Base-by-base conservation (phyloP, 768 basidiomycete species). In the Coprinellus aureogranulatus region DNA sequence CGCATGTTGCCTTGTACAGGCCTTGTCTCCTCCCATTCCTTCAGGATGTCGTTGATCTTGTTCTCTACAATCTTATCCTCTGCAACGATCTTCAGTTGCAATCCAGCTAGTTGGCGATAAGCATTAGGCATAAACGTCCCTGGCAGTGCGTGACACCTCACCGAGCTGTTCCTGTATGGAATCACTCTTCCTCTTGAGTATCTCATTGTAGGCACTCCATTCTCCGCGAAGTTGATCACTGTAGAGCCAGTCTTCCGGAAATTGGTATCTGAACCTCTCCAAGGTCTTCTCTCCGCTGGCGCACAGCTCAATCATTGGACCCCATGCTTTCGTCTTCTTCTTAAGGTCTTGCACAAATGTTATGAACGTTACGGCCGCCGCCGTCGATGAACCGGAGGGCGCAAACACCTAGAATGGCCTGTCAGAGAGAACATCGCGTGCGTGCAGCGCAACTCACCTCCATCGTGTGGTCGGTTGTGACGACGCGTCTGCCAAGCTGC, bases 331-430 rank as follows among this genome's bases (percentile, higher is more conserved):
- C 55, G 93, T 92, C 79, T 95, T 97, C 69, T 90, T 89, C 78
- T 98, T 98, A 65, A 98, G 83, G 80, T 98, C 97, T 74, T 99
- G 97, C 2, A 99, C 96, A 69, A 98, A 98, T 25, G 97, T 99
- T 74, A 99, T 99, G 74, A 99, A 97, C 1, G 92, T 91, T 63
- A 99, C 97, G 72, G 97, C 94, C 52, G 95, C 94, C 47, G 96
- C 95, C 72, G 97, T 99, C 61, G 96, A 96, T 31, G 92, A 92
- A 68, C 88, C 91, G 70, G 84, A 81, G 72, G 88, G 82, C 75
- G 86, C 83, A 67, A 91, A 85, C 57, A 76, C 82, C 86, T 88
- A 37, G 28, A 14, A n/a, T 42, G 22, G 44, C 70, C 46, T 66
- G 34, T 63, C 37, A 41, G 16, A 31, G 4, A 18, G 18, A 0